Percentiles rank a stretch among this genome's conserved stretches.
phyloP scores from a whole-genome alignment of 73 alveolate species.

The Paramecium sexaurelia region DNA sequence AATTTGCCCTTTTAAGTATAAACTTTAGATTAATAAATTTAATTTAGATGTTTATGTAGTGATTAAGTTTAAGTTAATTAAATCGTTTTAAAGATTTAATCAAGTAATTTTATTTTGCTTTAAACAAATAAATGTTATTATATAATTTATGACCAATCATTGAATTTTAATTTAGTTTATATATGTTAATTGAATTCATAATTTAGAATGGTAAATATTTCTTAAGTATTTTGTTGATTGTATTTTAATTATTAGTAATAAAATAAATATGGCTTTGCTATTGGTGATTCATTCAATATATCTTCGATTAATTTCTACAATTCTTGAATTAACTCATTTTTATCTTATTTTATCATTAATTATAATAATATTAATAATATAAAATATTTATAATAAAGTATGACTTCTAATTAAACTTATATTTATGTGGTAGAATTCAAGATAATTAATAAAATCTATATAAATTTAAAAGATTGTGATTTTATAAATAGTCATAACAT shows the following conservation, averaged over 20 bases:
- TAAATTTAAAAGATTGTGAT: too few species aligned
- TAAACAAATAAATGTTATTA: not conserved
- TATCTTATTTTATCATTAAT: not conserved
- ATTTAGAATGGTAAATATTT: not conserved
- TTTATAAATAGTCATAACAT: not conserved
- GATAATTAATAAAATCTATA: too few species aligned
- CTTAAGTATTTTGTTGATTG: not conserved
- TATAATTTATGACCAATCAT: not conserved
- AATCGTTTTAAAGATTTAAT: not conserved
- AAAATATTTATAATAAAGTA: not conserved
- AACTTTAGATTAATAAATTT: not conserved
- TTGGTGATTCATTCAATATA: not conserved
- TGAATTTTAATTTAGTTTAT: not conserved
- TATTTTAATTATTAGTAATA: not conserved
- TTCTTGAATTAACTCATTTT: not conserved
- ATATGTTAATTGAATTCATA: not conserved
- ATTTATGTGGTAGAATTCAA: too few species aligned
- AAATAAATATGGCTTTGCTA: not conserved
- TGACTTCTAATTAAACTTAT: too few species aligned
- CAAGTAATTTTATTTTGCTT: not conserved
- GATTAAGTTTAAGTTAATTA: not conserved
- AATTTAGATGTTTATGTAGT: not conserved
- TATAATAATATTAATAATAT: not conserved
- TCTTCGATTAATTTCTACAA: not conserved
- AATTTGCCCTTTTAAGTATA: not conserved